Evolutionary conservation across 1,139 yeast genomes (phyloP).

Genomic region (Nakaseomyces kungkrabaensis): DNA sequence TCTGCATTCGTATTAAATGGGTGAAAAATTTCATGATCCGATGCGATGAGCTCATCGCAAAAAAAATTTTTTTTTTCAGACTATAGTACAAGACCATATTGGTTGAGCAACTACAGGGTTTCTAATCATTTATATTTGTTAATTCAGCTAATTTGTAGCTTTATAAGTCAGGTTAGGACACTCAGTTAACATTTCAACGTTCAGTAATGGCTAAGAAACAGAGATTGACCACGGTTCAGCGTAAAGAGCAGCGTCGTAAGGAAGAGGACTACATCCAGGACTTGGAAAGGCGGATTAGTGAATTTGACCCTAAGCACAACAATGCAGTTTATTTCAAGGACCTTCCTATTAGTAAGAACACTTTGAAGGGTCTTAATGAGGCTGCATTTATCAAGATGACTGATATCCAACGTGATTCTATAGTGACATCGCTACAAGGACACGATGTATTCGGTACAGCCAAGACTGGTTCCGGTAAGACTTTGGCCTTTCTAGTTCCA

Average conservation of each 20-base stretch:
- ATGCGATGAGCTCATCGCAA: constrained; percentile 13
- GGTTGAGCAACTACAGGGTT: too few species aligned
- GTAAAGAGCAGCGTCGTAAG: constrained; percentile 32
- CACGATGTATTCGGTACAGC: constrained; percentile 88
- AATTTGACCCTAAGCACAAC: constrained; percentile 36
- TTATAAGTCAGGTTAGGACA: too few species aligned
- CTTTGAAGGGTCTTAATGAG: constrained; percentile 64
- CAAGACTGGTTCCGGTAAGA: constrained; percentile 93
- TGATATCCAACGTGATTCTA: constrained; percentile 74
- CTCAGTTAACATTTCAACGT: too few species aligned
- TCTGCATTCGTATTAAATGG: neutral
- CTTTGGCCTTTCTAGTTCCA: constrained; percentile 85
- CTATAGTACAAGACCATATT: neutral
- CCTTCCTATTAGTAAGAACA: constrained; percentile 60
- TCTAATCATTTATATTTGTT: too few species aligned
- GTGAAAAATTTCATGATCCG: constrained; percentile 2
- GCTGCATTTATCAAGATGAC: constrained; percentile 68
- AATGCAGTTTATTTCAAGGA: constrained; percentile 44
- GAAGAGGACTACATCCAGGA: constrained; percentile 39
- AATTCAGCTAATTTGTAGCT: too few species aligned
- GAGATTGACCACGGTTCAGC: constrained; percentile 33
- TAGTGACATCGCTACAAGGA: constrained; percentile 69
- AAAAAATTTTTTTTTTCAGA: neutral
- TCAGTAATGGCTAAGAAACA: constrained; percentile 34
- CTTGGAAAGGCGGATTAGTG: constrained; percentile 41